Conservation (phyloP, 306 rosid species). For the Rosa lucieae region DNA sequence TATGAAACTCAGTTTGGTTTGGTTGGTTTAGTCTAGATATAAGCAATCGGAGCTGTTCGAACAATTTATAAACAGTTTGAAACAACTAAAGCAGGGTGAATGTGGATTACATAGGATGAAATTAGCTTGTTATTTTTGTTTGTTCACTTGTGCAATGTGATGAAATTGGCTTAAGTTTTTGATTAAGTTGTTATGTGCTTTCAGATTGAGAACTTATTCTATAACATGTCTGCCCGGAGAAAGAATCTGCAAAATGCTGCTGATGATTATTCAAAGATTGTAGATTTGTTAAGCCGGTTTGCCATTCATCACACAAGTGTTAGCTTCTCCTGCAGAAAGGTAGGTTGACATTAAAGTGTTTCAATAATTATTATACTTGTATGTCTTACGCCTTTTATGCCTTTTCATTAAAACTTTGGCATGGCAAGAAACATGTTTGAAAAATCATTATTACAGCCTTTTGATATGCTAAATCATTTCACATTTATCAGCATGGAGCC, state of each 20-base stretch:
- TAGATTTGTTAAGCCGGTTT: slow-evolving; percentile 85
- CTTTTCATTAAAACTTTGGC: neutral
- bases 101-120: neutral
- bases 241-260: slow-evolving; percentile 76
- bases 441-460: no score
- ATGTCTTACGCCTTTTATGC: neutral
- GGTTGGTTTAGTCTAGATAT: neutral
- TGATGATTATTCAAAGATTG: slow-evolving; percentile 92
- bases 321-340: slow-evolving; percentile 92
- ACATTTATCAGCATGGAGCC: slow-evolving; percentile 74
- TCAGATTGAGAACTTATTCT: slow-evolving; percentile 94
- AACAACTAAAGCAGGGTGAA: neutral
- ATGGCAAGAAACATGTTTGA: neutral
- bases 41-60: neutral
- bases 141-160: neutral
- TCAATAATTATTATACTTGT: slow-evolving; percentile 17
- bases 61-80: neutral
- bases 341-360: slow-evolving; percentile 25
- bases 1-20: slow-evolving; percentile 24
- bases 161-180: neutral
- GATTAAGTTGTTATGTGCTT: slow-evolving; percentile 7
- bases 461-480: neutral
- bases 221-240: slow-evolving; percentile 89
- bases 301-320: slow-evolving; percentile 76
- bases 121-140: neutral